These are phyloP conservation scores for Taphrina communis DNA, from an alignment of 1,139 yeast genomes.

Conservation along the genomic window DNA sequence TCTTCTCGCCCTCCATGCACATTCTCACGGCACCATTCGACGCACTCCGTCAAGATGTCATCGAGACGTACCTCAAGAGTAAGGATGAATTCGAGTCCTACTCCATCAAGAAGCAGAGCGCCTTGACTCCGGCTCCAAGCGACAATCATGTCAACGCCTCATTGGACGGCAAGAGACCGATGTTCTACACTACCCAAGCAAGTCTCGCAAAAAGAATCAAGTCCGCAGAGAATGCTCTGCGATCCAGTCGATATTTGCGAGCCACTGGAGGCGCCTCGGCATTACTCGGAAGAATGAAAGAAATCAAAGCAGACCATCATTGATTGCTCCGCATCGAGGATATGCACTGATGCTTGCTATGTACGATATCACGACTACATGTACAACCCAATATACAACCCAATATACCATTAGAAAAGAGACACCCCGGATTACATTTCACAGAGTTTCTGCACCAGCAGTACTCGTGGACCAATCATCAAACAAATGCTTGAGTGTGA, in stretches of 20 bases:
- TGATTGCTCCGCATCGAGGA: too few species aligned
- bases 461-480: conserved; percentile 14
- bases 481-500: conserved; percentile 2
- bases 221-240: neutral
- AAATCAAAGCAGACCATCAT: neutral
- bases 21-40: conserved; percentile 11
- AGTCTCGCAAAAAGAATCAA: neutral
- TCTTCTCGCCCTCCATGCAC: conserved; percentile 17
- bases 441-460: too few species aligned
- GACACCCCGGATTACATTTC: too few species aligned
- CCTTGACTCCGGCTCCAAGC: neutral
- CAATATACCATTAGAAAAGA: too few species aligned
- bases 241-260: neutral
- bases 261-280: conserved; percentile 8
- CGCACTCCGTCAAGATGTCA: neutral
- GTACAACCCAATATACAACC: too few species aligned
- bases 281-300: neutral
- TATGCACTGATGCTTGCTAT: too few species aligned
- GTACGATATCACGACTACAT: too few species aligned
- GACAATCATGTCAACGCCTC: neutral
- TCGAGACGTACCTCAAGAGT: neutral
- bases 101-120: neutral
- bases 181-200: neutral
- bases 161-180: neutral
- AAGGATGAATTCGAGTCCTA: conserved; percentile 12